phyloP scores from a whole-genome alignment of 345 rosid species.

The Mangifera indica region DNA sequence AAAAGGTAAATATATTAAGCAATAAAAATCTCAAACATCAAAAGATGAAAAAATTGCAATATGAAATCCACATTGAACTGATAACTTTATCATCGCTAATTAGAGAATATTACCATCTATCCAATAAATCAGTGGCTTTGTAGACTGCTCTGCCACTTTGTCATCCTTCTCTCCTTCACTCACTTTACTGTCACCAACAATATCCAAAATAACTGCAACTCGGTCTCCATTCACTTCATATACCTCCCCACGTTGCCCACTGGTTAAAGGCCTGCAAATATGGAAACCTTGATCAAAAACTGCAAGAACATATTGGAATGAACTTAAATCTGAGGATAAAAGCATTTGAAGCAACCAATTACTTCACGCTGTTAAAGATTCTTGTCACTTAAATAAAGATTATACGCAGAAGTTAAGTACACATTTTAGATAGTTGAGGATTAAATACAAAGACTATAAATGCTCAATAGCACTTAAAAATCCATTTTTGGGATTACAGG shows the following conservation, averaged over 20 bases:
- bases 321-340: slow-evolving; percentile 2
- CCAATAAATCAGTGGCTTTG: slow-evolving; percentile 58
- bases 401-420: not conserved
- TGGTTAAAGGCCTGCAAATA: slow-evolving; percentile 63
- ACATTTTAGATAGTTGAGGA: not conserved
- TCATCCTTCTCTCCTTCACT: slow-evolving; percentile 40
- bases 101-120: slow-evolving; percentile 58
- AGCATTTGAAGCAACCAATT: not conserved
- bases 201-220: slow-evolving; percentile 76
- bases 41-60: not conserved
- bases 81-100: not conserved
- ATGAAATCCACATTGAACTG: not conserved
- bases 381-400: not conserved
- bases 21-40: not conserved
- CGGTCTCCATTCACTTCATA: slow-evolving; percentile 73
- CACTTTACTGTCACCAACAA: slow-evolving; percentile 35
- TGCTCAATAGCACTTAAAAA: not conserved
- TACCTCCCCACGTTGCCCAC: slow-evolving; percentile 86
- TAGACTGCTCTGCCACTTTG: slow-evolving; percentile 43
- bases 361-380: not conserved
- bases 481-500: not conserved
- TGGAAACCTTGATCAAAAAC: slow-evolving; percentile 8
- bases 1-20: not conserved
- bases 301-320: slow-evolving; percentile 1
- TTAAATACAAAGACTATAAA: not conserved